Base-by-base conservation (phyloP, 2,329 filamentous ascomycete genomes). In the Xylaria hypoxylon region DNA sequence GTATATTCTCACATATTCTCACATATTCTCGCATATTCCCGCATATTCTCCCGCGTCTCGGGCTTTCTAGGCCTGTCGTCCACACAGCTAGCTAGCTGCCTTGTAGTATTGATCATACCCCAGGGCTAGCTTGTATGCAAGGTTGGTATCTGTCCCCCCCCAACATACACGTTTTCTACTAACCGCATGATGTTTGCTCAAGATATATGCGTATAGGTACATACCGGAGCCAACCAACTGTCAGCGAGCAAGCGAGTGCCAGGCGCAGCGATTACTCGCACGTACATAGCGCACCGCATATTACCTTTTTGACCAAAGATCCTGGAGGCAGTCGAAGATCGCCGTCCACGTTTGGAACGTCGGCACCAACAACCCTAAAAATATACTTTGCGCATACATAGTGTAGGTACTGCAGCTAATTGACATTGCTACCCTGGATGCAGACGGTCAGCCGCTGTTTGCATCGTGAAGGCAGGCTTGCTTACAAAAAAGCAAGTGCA, bases 281-380 rank as follows among this genome's bases (percentile, higher is more conserved):
- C 65, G 68, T 72, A 74, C 67, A 73, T 73, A 72, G 59, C 59
- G 68, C 62, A 69, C 59, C 65, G 67, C 68, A 72, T 70, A 72
- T 70, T 67, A 62, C 60, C 50, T 64, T 66, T 65, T 64, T 68
- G 63, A 69, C 62, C 61, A 62, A 65, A 67, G 58, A 58, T 62
- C 59, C 47, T 47, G 64, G 63, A 38, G 56, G 52, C 48, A 47
- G 68, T 67, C 65, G 59, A 64, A 62, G 62, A 71, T 67, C 67
- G 71, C 48, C 52, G 57, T 57, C 57, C 59, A 63, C 51, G 50
- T 48, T 63, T 59, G 52, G 52, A 62, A 61, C 31, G 56, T 44
- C 53, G 40, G 26, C 68, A 50, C 64, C 67, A 67, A 59, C 64
- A 66, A 60, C 22, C 59, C 62, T 65, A 65, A 66, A 64, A 64